Conservation (phyloP, 2,329 filamentous ascomycete species). For the Fusarium beomiforme region DNA sequence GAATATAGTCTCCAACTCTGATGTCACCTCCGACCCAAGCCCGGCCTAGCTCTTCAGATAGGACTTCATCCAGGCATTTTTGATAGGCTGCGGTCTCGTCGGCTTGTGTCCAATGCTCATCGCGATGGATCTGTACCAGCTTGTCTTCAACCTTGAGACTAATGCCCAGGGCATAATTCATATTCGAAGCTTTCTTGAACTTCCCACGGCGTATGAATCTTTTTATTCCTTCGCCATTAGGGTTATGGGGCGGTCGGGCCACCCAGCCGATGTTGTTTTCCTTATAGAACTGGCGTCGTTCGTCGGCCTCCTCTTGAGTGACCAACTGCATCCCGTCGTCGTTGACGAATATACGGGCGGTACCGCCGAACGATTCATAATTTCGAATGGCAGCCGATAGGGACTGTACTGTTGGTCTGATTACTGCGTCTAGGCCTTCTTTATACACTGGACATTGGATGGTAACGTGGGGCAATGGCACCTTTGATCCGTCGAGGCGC, state of each 20-base stretch:
- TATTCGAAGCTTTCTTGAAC: conserved; percentile 74
- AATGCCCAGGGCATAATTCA: conserved; percentile 70
- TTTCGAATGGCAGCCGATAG: conserved; percentile 67
- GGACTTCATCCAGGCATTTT: neutral
- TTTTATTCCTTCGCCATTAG: conserved; percentile 14
- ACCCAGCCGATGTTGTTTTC: conserved; percentile 67
- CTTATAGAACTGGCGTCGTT: conserved; percentile 64
- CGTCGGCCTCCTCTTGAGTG: conserved; percentile 56
- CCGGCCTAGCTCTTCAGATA: neutral
- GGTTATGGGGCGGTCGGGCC: conserved; percentile 52
- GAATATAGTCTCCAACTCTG: neutral
- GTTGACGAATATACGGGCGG: conserved; percentile 73
- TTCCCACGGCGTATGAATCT: conserved; percentile 66
- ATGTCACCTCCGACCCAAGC: neutral
- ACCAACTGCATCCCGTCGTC: conserved; percentile 74
- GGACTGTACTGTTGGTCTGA: conserved; percentile 63
- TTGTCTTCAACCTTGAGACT: conserved; percentile 65
- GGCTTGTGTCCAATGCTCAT: neutral
- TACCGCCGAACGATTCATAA: conserved; percentile 68
- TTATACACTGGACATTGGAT: conserved; percentile 60
- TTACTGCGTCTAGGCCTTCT: conserved; percentile 48
- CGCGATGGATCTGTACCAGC: conserved; percentile 41
- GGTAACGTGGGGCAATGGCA: conserved; percentile 51
- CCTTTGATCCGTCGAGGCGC: neutral
- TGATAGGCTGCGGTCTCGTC: neutral